Evolutionary conservation across 352 stramenopile species (phyloP).

Genomic region (Globisporangium spiculum): DNA sequence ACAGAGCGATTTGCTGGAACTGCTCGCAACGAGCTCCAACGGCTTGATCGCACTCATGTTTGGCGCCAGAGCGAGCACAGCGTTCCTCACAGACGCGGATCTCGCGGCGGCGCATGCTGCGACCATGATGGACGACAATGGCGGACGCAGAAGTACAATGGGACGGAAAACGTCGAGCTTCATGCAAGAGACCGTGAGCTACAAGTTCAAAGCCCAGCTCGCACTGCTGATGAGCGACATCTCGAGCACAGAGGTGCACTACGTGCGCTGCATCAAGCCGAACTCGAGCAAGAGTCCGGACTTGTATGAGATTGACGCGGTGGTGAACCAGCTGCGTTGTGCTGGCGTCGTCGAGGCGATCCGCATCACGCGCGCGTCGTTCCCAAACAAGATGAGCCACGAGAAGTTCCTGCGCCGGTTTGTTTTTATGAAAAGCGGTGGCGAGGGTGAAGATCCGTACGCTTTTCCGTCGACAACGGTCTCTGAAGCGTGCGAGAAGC

Average conservation of each 20-base stretch:
- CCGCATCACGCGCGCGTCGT: conserved; percentile 85
- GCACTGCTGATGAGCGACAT: conserved; percentile 86
- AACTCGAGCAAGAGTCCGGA: conserved; percentile 77
- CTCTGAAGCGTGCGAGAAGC: conserved; percentile 57
- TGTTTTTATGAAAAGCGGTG: conserved; percentile 61
- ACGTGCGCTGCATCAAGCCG: conserved; percentile 91
- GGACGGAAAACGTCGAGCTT: conserved; percentile 73
- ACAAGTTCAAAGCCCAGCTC: conserved; percentile 89
- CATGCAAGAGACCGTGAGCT: conserved; percentile 88
- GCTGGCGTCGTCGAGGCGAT: conserved; percentile 90
- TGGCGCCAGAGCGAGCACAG: conserved; percentile 40
- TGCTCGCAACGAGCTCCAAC: conserved; percentile 71
- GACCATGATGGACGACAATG: conserved; percentile 34
- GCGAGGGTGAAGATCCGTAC: conserved; percentile 9
- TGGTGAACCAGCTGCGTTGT: conserved; percentile 87
- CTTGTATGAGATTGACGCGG: conserved; percentile 81
- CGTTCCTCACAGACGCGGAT: conserved; percentile 64
- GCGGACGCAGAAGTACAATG: conserved; percentile 38
- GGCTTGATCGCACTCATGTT: conserved; percentile 72
- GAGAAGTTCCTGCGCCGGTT: conserved; percentile 84
- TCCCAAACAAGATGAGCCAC: conserved; percentile 94
- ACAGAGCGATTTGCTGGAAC: conserved; percentile 71
- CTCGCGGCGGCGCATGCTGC: conserved; percentile 48
- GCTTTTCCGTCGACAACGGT: conserved; percentile 42
- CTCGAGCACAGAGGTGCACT: conserved; percentile 81